Evolutionary conservation across 768 basidiomycete species (phyloP).

Genomic region (Pseudohyphozyma bogoriensis): DNA sequence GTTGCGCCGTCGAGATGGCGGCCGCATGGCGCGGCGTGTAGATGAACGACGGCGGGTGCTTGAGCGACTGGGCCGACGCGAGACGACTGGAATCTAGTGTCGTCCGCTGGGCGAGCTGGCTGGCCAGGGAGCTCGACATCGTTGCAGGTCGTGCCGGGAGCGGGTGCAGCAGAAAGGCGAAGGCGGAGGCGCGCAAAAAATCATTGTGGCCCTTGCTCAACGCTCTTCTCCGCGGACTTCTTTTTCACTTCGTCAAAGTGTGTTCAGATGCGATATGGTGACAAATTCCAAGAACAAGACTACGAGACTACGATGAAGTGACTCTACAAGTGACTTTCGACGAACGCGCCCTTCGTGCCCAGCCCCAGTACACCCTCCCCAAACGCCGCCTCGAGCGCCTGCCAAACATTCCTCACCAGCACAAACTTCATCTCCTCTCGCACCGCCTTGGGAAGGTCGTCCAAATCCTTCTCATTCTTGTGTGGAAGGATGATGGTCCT

Average conservation of each 20-base stretch:
- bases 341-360: no score
- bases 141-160: no score
- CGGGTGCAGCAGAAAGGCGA: no score
- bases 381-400: constrained; percentile 74
- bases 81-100: constrained; percentile 70
- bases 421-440: constrained; percentile 66
- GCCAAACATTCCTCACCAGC: constrained; percentile 66
- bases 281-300: no score
- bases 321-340: no score
- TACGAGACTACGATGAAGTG: no score
- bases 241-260: no score
- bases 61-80: constrained; percentile 48
- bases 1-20: constrained; percentile 59
- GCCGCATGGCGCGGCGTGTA: constrained; percentile 45
- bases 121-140: constrained; percentile 58
- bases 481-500: constrained; percentile 73
- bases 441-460: constrained; percentile 67
- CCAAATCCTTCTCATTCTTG: constrained; percentile 77
- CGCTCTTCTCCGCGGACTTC: no score
- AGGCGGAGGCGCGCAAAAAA: no score
- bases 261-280: no score
- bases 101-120: constrained; percentile 64
- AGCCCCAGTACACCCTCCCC: no score
- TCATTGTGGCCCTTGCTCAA: no score
- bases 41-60: constrained; percentile 31